Percentiles rank a stretch among this genome's conserved stretches.
phyloP scores from a whole-genome alignment of 306 rosid species.

The Luffa acutangula region DNA sequence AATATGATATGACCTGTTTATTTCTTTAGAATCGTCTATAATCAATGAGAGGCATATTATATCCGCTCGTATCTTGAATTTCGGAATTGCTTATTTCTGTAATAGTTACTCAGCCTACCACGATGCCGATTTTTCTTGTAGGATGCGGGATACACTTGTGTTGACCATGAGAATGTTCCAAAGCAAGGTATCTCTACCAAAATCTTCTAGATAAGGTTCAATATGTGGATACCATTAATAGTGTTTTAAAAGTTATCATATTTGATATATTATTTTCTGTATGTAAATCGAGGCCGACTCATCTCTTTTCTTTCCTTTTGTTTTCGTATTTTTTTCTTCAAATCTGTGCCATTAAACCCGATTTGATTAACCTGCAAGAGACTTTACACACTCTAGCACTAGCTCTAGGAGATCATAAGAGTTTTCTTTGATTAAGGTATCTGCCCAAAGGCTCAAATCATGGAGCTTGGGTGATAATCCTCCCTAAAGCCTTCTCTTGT shows the following conservation, averaged over 20 bases:
- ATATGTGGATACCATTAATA: background rate
- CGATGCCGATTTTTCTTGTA: slow-evolving; percentile 31
- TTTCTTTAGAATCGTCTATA: background rate
- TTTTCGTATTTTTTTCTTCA: background rate
- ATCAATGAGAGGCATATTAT: background rate
- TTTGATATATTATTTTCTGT: background rate
- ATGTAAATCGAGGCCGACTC: background rate
- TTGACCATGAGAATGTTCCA: slow-evolving; percentile 84
- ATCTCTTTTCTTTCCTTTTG: background rate
- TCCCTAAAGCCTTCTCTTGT: background rate
- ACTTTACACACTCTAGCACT: background rate
- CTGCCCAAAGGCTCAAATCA: background rate
- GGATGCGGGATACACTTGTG: slow-evolving; percentile 84
- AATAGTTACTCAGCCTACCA: background rate
- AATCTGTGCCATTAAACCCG: background rate
- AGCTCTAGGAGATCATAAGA: background rate
- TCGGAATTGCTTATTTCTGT: background rate
- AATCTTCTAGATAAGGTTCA: background rate
- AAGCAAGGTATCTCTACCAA: slow-evolving; percentile 56
- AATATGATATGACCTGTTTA: background rate
- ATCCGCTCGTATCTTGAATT: background rate
- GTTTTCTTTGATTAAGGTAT: background rate
- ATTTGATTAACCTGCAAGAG: background rate
- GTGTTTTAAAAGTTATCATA: background rate
- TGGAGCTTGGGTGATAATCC: background rate